Conservation (phyloP, 2,329 filamentous ascomycete genomes). For the Pseudopyrenochaeta lycopersici region DNA sequence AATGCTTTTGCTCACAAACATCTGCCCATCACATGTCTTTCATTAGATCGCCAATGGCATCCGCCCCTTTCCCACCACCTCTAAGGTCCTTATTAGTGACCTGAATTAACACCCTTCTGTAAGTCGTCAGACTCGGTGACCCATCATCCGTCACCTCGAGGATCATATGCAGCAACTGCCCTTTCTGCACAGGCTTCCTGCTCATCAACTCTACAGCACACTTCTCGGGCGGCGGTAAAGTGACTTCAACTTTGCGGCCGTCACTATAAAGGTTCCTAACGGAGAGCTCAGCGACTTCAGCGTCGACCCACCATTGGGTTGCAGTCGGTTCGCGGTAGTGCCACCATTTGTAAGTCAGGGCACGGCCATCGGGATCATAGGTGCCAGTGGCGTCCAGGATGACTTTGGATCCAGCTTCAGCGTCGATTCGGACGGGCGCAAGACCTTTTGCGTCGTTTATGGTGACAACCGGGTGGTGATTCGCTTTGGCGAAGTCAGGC, state of each 20-base stretch:
- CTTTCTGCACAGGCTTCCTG: conserved; percentile 48
- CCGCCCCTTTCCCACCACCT: conserved; percentile 22
- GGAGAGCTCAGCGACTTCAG: conserved; percentile 52
- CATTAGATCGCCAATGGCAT: conserved; percentile 9
- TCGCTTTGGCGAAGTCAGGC: conserved; percentile 47
- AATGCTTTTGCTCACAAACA: no score
- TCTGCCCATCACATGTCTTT: conserved; percentile 10
- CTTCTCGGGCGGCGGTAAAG: conserved; percentile 54
- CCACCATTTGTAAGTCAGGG: conserved; percentile 60
- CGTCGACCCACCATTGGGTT: conserved; percentile 54
- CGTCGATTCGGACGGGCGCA: conserved; percentile 51
- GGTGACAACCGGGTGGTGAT: conserved; percentile 59
- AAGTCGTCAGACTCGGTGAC: conserved; percentile 56
- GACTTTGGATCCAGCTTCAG: conserved; percentile 52
- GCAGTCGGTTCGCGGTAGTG: conserved; percentile 58
- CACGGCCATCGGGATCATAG: conserved; percentile 58
- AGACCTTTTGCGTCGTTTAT: conserved; percentile 54
- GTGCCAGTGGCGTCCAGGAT: conserved; percentile 57
- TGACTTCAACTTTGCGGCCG: conserved; percentile 46
- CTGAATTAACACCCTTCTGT: conserved; percentile 56
- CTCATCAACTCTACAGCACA: conserved; percentile 51
- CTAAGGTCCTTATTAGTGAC: conserved; percentile 41
- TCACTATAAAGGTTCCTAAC: conserved; percentile 41
- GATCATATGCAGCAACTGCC: conserved; percentile 60
- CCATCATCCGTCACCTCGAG: conserved; percentile 60